Conservation (phyloP, 192 early-diverging fungal species). For the Gigaspora rosea region DNA sequence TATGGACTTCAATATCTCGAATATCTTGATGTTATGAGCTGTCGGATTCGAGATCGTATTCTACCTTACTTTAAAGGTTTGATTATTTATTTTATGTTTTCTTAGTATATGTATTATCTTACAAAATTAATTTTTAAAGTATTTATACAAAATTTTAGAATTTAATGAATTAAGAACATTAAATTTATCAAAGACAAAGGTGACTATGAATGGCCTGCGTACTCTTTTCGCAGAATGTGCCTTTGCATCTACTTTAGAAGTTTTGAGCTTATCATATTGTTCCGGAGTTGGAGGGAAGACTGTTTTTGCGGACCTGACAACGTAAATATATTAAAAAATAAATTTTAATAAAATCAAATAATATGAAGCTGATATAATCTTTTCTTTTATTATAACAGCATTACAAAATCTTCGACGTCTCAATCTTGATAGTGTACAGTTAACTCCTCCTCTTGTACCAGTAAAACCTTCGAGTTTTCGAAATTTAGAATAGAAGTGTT, state of each 20-base stretch:
- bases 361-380: neutral
- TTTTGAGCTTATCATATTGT: neutral
- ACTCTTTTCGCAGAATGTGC: neutral
- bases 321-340: neutral
- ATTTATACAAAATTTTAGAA: neutral
- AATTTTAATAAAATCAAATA: no score
- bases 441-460: neutral
- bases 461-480: neutral
- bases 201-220: neutral
- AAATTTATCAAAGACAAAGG: constrained; percentile 11
- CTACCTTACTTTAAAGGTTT: no score
- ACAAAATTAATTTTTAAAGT: neutral
- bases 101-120: neutral
- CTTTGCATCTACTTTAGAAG: neutral
- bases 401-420: neutral
- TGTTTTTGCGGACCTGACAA: neutral
- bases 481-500: constrained; percentile 5
- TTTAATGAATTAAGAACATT: neutral
- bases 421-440: neutral
- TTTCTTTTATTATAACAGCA: neutral
- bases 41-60: no score
- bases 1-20: no score
- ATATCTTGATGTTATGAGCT: no score
- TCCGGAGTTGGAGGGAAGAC: neutral
- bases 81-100: neutral